Evolutionary conservation across 805 yeast species (phyloP), one percentile per base, ranked within the genome.

Genomic region (Ogataea trehaloabstinens): DNA sequence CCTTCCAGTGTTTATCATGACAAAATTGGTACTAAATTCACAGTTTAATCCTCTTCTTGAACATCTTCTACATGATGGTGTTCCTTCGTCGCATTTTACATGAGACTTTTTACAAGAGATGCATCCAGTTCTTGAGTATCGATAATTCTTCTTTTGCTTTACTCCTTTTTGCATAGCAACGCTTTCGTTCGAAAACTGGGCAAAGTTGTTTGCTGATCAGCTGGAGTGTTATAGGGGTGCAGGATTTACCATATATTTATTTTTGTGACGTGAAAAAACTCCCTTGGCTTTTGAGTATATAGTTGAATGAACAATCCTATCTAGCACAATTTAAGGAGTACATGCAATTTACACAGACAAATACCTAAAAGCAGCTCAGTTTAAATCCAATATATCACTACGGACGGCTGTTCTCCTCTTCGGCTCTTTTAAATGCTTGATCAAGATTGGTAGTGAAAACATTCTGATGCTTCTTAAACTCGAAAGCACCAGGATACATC

Each of bases 401-500:
- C n/a, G n/a, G n/a, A n/a, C n/a, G 12, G 25, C 25, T 22, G 12
- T 22, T 8, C 12, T 8, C 25, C 12, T 22, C 25, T 8, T 22
- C 25, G 25, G 8, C 12, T 8, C 25, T 22, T 22, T 22, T 12
- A 12, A 22, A 22, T 8, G 25, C 25, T 12, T 8, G 8, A 12
- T 8, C 12, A 12, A 22, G 25, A 8, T 8, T 22, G 25, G 8
- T 12, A 12, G 28, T 37, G 38, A 40, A 46, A 8, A 64, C 58
- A 41, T 67, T 38, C 31, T 27, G 8, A 27, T 16, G 7, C 8
- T 56, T 56, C 24, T 37, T 43, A 17, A 35, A 36, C 6, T 35
- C 31, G 19, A 34, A 41, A 2, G 56, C 28, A 3, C 70, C 70
- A 1, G 67, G 66, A 38, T 54, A 68, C 8, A 68, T 41, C 35